These are phyloP conservation scores for Vararia minispora DNA, from an alignment of 768 basidiomycete species.

Conservation along the genomic window DNA sequence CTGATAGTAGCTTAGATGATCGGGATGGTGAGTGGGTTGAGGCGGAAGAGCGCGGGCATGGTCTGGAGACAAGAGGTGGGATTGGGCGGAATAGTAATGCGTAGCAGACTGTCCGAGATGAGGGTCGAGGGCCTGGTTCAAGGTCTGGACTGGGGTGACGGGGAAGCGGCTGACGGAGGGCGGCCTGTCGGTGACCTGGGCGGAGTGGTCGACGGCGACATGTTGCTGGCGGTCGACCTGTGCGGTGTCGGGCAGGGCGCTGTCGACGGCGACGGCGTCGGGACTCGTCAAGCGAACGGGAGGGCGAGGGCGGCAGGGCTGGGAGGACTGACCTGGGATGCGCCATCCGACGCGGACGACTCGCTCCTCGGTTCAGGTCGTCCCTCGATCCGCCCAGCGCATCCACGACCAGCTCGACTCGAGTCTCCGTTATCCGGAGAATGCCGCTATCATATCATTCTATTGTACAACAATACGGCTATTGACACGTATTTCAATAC, in stretches of 20 bases:
- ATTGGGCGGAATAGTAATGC: too few species aligned
- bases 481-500: too few species aligned
- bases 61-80: too few species aligned
- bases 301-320: conserved; percentile 9
- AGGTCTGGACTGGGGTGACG: conserved; percentile 7
- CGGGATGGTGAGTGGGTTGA: conserved; percentile 14
- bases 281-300: conserved; percentile 12
- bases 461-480: too few species aligned
- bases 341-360: conserved; percentile 14
- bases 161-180: conserved; percentile 5
- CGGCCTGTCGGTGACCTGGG: conserved; percentile 11
- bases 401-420: too few species aligned
- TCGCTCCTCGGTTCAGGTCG: too few species aligned
- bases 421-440: too few species aligned
- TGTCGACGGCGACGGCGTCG: conserved; percentile 11
- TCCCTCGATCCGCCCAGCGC: too few species aligned
- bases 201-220: conserved; percentile 13
- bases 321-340: conserved; percentile 5
- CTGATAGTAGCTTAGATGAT: conserved; percentile 13
- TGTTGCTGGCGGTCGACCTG: conserved; percentile 14
- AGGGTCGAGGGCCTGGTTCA: conserved; percentile 15
- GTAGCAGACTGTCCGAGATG: conserved; percentile 14
- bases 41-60: too few species aligned
- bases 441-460: too few species aligned
- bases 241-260: conserved; percentile 12